Base-by-base conservation (phyloP, 2,329 filamentous ascomycete genomes). In the Fusarium algeriense region DNA sequence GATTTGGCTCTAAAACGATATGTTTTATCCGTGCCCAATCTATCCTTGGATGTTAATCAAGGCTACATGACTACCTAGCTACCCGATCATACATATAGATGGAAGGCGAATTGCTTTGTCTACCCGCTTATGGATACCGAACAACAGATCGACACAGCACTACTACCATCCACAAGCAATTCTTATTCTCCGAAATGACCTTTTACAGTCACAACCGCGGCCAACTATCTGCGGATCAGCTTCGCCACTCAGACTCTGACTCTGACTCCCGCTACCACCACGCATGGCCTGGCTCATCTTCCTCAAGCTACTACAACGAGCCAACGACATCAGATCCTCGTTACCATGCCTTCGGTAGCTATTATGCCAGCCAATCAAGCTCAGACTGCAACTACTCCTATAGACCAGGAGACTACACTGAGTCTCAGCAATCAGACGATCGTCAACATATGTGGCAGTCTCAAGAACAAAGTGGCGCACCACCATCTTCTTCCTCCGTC, bases 81-180 rank as follows among this genome's bases (percentile, higher is more conserved):
- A 63, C 65, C 44, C 44, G 58, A 60, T 48, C 43, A 37, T 41
- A 26, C 34, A 58, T 30, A 26, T 30, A 26, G 15, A 28, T 28
- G 26, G 53, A 37, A 54, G 59, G 60, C 54, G 69, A 67, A 59
- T 60, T 67, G 60, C 69, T 68, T 55, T 54, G 62, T 49, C 70
- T 67, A 73, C 70, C 70, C 70, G 65, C 58, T 64, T 71, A 64
- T 73, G 70, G 70, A 71, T 70, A 73, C 67, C 66, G 66, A 73
- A 32, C 48, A 60, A 48, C 52, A 56, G 70, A 73, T 73, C 70
- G 70, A 73, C 70, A 73, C 43, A 55, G 64, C 70, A 70, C 54
- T 66, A 69, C 69, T 52, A 71, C 59, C 59, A 68, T 53, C 60
- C 59, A 55, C 57, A 66, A 71, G 26, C 49, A 60, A 44, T 44